Evolutionary conservation across 1,284 basidiomycete species (phyloP).

Genomic region (Peniophora sp.): DNA sequence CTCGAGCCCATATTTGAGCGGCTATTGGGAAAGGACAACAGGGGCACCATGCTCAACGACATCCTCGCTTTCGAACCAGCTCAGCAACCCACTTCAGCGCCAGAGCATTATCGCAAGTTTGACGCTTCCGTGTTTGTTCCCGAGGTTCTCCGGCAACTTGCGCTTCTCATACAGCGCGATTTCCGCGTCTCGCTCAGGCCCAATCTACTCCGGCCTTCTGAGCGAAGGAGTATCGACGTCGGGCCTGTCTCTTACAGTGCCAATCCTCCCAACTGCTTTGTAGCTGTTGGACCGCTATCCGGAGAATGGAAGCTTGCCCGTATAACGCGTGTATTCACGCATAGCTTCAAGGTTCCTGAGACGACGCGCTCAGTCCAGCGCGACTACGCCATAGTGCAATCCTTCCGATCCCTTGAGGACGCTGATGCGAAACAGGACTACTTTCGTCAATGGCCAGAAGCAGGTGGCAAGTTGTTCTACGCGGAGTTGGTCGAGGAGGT

Average conservation of each 20-base stretch:
- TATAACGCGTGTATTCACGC: not conserved
- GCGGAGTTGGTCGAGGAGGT: too few species aligned
- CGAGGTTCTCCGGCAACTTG: not conserved
- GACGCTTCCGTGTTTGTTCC: not conserved
- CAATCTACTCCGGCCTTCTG: not conserved
- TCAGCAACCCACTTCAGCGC: too few species aligned
- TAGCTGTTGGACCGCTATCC: not conserved
- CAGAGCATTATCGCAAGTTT: not conserved
- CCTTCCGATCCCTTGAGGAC: not conserved
- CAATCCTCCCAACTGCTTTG: not conserved
- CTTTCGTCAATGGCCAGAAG: not conserved
- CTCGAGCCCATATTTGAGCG: not conserved
- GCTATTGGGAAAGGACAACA: not conserved
- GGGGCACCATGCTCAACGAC: conserved; percentile 2
- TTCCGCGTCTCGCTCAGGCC: too few species aligned
- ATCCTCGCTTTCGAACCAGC: not conserved
- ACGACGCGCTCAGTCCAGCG: not conserved
- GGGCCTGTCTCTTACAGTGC: not conserved
- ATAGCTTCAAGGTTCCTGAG: not conserved
- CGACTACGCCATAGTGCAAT: not conserved
- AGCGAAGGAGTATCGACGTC: not conserved
- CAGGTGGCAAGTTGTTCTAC: too few species aligned
- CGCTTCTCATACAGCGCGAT: too few species aligned
- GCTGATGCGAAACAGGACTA: not conserved
- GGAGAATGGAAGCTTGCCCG: not conserved